Base-by-base conservation (phyloP, 208 protist genomes). In the Phytomonas francai region DNA sequence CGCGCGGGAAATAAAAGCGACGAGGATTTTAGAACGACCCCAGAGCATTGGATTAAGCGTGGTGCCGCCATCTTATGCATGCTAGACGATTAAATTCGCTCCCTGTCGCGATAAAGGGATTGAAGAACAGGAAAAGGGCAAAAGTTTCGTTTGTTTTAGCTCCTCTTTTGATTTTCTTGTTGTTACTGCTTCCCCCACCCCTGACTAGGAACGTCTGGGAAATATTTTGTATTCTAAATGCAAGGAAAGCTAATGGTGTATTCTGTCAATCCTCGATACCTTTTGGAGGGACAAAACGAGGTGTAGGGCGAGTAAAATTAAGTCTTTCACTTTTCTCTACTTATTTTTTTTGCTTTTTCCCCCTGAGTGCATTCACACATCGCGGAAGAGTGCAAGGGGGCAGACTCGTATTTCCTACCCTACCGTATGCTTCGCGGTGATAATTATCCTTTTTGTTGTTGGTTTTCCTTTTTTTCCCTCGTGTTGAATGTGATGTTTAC, bases 11-110 rank as follows among this genome's bases (percentile, higher is more conserved):
- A 62, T 6, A 56, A 42, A 5, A 33, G 36, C 54, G 45, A 54
- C 45, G 45, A 54, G 16, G 19, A 7, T 3, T 54, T 54, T 54
- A 0, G 22, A 7, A 62, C 54, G 58, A 83, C 92, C 61, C 87
- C 95, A 57, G 71, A 88, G 30, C 89, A 98, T 70, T 98, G 95
- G 95, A 95, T 97, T 32, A 68, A 93, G 22, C 82, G 94, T 27
- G 95, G 94, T 60, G 93, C 97, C 28, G 96, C 96, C 30, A 67
- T 97, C 63, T 67, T 98, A 33, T 98, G 93, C 64, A 96, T 97
- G 91, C 70, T 97, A 22, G 91, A 97, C 70, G 89, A 95, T 61
- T 97, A 81, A 54, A 54, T 19, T 19, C 19, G 0, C 22, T 54
- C 45, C 19, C 1, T 3, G 45, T 7, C 22, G 45, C 45, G 5